Conservation (phyloP, 106 monocot genomes). For the Dioscorea alata region DNA sequence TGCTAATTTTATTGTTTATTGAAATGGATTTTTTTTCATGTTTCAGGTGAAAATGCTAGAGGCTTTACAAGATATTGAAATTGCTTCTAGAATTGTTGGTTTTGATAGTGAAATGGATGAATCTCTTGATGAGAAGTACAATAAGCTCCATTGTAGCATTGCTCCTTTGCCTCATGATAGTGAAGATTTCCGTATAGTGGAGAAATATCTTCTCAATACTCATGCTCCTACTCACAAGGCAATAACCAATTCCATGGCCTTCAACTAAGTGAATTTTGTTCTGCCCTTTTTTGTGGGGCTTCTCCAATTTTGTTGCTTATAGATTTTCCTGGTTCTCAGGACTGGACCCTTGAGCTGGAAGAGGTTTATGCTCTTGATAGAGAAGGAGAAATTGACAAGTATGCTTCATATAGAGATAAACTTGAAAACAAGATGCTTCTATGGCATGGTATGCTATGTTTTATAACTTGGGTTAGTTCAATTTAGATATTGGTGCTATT, state of each 20-base stretch:
- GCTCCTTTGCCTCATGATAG: slow-evolving; percentile 70
- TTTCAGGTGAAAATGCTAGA: slow-evolving; percentile 93
- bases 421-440: slow-evolving; percentile 94
- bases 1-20: too few relatives aligned
- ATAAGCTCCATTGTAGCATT: slow-evolving; percentile 72
- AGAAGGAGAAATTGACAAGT: slow-evolving; percentile 80
- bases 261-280: not conserved
- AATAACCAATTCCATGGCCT: not conserved
- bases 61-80: slow-evolving; percentile 97
- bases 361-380: slow-evolving; percentile 88
- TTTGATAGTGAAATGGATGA: slow-evolving; percentile 80
- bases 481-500: not conserved
- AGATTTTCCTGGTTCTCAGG: slow-evolving; percentile 29
- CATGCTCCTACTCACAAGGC: slow-evolving; percentile 99
- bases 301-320: not conserved
- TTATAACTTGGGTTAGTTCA: too few relatives aligned
- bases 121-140: slow-evolving; percentile 87
- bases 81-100: slow-evolving; percentile 87
- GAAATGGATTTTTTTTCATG: too few relatives aligned
- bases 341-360: slow-evolving; percentile 88
- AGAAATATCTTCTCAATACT: slow-evolving; percentile 87
- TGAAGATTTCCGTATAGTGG: slow-evolving; percentile 75
- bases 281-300: not conserved
- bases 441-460: slow-evolving; percentile 77
- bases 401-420: slow-evolving; percentile 59